Evolutionary conservation across 2,329 filamentous ascomycete species (phyloP).

Genomic region (Diaporthe citrichinensis): DNA sequence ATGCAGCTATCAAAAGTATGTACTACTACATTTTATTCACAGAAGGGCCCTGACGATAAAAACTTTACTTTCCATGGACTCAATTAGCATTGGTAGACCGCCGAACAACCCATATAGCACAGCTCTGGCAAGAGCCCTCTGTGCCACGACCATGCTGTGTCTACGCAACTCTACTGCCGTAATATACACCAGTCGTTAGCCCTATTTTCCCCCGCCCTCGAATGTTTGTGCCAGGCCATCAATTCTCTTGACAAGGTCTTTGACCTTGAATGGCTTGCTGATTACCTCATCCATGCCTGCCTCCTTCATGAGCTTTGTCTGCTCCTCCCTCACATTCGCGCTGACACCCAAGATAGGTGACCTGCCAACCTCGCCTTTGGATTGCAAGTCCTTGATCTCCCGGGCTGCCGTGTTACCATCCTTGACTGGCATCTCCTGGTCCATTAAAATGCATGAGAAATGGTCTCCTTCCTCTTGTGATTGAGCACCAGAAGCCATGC

Average conservation of each 20-base stretch:
- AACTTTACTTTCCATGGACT: no score
- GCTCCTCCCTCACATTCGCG: constrained; percentile 30
- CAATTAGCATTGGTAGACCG: no score
- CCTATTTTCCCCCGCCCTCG: background rate
- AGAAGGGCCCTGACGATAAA: no score
- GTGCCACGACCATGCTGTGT: no score
- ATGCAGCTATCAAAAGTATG: no score
- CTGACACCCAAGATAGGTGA: constrained; percentile 26
- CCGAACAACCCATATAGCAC: background rate
- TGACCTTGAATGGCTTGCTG: constrained; percentile 32
- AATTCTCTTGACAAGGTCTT: constrained; percentile 24
- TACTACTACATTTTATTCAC: no score
- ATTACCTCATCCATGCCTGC: constrained; percentile 31
- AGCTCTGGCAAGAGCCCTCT: background rate
- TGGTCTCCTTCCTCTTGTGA: background rate
- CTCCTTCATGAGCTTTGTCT: constrained; percentile 24
- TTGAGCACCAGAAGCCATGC: background rate
- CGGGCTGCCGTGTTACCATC: constrained; percentile 19
- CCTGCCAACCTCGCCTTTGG: constrained; percentile 18
- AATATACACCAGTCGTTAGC: background rate
- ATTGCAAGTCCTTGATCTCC: constrained; percentile 16
- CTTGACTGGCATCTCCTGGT: constrained; percentile 34
- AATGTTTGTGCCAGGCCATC: background rate
- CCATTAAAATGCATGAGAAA: constrained; percentile 33
- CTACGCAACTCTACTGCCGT: background rate